Conservation (phyloP, 495 filamentous ascomycete species). For the Daldinia loculata region DNA sequence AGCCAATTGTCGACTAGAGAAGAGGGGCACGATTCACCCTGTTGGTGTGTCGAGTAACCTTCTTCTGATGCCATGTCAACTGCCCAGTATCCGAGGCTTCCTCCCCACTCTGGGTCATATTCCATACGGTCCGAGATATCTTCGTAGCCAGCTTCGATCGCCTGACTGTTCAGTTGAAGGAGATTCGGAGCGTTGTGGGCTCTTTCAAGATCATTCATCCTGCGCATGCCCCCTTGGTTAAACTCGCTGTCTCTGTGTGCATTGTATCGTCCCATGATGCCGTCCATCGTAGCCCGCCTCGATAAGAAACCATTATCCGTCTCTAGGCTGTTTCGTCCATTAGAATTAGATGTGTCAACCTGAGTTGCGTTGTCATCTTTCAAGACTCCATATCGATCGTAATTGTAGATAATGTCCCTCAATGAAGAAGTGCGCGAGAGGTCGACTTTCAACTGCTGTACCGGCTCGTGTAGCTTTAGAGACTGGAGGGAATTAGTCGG, state of each 20-base stretch:
- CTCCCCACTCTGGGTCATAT: neutral
- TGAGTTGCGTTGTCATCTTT: neutral
- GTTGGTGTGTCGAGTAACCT: neutral
- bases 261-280: neutral
- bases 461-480: neutral
- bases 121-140: neutral
- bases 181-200: neutral
- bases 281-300: neutral
- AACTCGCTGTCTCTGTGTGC: neutral
- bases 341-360: neutral
- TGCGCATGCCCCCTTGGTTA: neutral
- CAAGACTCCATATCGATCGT: neutral
- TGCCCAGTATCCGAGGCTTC: neutral
- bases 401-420: neutral
- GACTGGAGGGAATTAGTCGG: neutral
- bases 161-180: neutral
- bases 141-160: neutral
- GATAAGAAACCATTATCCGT: neutral
- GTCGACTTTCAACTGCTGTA: neutral
- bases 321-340: neutral
- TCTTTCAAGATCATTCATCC: neutral
- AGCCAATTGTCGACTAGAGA: neutral
- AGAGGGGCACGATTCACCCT: neutral
- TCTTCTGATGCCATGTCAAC: neutral
- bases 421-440: neutral